Percentiles rank a stretch among this genome's conserved stretches.
phyloP scores from a whole-genome alignment of 2,329 filamentous ascomycete species.

The Elsinoe necatrix region DNA sequence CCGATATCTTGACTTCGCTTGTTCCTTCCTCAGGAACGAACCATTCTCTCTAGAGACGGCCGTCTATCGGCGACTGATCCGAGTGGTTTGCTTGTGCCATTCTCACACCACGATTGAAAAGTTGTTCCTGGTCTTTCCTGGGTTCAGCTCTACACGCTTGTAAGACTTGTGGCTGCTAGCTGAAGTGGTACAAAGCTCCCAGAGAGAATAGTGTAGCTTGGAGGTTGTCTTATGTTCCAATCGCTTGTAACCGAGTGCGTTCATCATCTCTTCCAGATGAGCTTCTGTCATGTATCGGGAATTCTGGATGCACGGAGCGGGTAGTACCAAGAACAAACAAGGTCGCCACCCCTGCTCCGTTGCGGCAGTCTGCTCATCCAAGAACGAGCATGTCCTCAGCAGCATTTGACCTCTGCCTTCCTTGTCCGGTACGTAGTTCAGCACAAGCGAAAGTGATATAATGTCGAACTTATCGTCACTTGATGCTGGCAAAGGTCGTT shows the following conservation, averaged over 20 bases:
- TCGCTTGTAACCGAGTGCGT: conserved; percentile 61
- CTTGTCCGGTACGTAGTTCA: conserved; percentile 87
- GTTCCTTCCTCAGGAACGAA: not conserved
- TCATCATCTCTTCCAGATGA: conserved; percentile 65
- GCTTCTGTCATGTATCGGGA: conserved; percentile 77
- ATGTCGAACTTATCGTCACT: conserved; percentile 68
- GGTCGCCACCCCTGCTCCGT: conserved; percentile 44
- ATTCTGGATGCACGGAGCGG: conserved; percentile 78
- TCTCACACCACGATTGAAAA: conserved; percentile 55
- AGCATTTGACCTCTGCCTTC: conserved; percentile 76
- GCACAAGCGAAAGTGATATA: conserved; percentile 80
- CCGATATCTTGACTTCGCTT: not conserved
- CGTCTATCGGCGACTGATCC: not conserved
- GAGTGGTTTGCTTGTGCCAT: not conserved
- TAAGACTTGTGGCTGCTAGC: conserved; percentile 36
- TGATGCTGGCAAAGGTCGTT: conserved; percentile 60
- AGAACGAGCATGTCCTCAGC: conserved; percentile 61
- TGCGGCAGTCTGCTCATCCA: conserved; percentile 35
- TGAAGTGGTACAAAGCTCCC: conserved; percentile 44
- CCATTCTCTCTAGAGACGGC: no score
- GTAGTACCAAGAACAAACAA: conserved; percentile 79
- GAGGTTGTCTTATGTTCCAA: conserved; percentile 62
- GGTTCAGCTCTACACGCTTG: conserved; percentile 67
- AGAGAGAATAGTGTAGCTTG: conserved; percentile 86
- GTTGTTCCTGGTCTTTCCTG: conserved; percentile 75